These are phyloP conservation scores for Ascochyta viciae-villosae DNA, from an alignment of 2,329 filamentous ascomycete species.

Conservation along the genomic window DNA sequence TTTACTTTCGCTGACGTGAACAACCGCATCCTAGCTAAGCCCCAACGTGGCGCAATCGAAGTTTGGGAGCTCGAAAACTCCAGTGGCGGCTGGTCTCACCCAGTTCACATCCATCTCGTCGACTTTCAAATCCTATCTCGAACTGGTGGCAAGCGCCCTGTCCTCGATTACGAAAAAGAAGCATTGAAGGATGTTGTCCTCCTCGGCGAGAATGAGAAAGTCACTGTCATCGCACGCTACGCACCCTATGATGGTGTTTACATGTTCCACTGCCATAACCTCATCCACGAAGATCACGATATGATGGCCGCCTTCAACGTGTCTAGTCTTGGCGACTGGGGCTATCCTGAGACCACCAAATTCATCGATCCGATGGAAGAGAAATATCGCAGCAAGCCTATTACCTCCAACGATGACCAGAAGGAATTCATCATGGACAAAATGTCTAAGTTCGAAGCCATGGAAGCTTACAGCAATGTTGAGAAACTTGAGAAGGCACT, in stretches of 20 bases:
- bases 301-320: conserved; percentile 58
- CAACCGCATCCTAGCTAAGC: conserved; percentile 47
- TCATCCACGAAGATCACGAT: conserved; percentile 55
- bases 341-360: conserved; percentile 45
- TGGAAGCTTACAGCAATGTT: conserved; percentile 41
- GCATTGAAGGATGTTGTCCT: conserved; percentile 67
- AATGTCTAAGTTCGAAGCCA: conserved; percentile 31
- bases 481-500: conserved; percentile 36
- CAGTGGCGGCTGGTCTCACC: conserved; percentile 61
- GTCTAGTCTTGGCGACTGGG: conserved; percentile 42
- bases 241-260: conserved; percentile 57
- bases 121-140: conserved; percentile 64
- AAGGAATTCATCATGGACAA: conserved; percentile 31
- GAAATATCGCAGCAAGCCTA: conserved; percentile 35
- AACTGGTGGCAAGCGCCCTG: conserved; percentile 50
- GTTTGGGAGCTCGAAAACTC: conserved; percentile 55
- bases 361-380: conserved; percentile 44
- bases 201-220: conserved; percentile 58
- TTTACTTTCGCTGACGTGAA: conserved; percentile 45
- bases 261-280: conserved; percentile 58
- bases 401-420: conserved; percentile 29
- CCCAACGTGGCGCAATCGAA: conserved; percentile 44
- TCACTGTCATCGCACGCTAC: conserved; percentile 41
- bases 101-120: conserved; percentile 65
- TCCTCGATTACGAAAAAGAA: conserved; percentile 61